Percentiles rank a stretch among this genome's conserved stretches.
These are phyloP conservation scores for Catunica adiposa DNA, from an alignment of 2,329 filamentous ascomycete genomes.

Conservation along the genomic window DNA sequence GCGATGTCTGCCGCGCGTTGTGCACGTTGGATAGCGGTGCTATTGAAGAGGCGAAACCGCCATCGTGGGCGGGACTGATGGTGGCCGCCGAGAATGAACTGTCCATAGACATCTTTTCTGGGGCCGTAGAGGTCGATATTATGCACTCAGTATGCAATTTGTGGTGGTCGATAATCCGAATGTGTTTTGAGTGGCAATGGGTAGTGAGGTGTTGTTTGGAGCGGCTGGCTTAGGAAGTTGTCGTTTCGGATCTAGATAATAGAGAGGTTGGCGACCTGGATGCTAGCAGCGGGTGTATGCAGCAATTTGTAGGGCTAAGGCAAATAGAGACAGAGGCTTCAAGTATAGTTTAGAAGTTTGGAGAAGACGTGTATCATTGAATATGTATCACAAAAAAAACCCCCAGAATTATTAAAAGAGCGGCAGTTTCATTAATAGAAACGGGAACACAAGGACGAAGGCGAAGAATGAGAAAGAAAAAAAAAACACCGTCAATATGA, in stretches of 20 bases:
- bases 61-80: slow-evolving; percentile 28
- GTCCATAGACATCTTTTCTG: slow-evolving; percentile 28
- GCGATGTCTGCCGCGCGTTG: slow-evolving; percentile 42
- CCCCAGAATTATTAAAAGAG: background rate
- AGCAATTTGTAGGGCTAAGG: background rate
- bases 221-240: background rate
- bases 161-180: background rate
- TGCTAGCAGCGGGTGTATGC: background rate
- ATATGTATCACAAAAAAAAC: background rate
- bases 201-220: background rate
- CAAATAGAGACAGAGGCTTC: background rate
- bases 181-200: background rate
- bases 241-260: background rate
- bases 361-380: background rate
- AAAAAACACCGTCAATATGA: background rate
- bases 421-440: background rate
- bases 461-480: background rate
- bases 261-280: background rate
- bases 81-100: slow-evolving; percentile 26
- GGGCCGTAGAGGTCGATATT: background rate
- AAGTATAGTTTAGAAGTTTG: background rate
- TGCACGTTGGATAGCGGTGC: slow-evolving; percentile 48
- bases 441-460: background rate
- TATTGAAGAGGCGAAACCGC: slow-evolving; percentile 44
- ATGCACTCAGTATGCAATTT: background rate